Conservation (phyloP, 495 filamentous ascomycete species). For the Podospora australis region DNA sequence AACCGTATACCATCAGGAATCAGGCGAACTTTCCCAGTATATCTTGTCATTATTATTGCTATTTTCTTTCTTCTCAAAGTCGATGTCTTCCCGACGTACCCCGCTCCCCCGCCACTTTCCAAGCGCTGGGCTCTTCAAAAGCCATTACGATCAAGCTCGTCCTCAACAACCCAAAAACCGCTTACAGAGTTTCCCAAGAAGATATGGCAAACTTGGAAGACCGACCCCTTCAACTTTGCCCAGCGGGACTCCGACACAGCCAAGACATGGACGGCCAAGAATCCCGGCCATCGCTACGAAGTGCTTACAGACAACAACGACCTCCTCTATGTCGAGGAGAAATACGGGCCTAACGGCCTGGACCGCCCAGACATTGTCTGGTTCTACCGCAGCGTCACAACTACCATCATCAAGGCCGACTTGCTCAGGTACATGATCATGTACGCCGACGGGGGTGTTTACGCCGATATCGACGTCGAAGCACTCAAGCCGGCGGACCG, state of each 20-base stretch:
- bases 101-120: background rate
- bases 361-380: slow-evolving; percentile 54
- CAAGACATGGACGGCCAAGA: slow-evolving; percentile 50
- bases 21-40: slow-evolving; percentile 22
- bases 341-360: slow-evolving; percentile 47
- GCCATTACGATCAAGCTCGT: background rate
- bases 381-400: slow-evolving; percentile 45
- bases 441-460: slow-evolving; percentile 49
- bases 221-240: slow-evolving; percentile 48
- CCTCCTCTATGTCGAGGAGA: slow-evolving; percentile 47
- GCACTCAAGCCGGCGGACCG: slow-evolving; percentile 38
- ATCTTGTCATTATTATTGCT: slow-evolving; percentile 20
- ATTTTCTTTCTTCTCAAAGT: slow-evolving; percentile 33
- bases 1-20: slow-evolving; percentile 28
- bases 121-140: slow-evolving; percentile 4
- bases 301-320: slow-evolving; percentile 55
- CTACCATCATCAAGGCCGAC: slow-evolving; percentile 54
- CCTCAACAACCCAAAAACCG: background rate
- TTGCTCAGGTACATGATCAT: slow-evolving; percentile 51
- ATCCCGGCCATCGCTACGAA: slow-evolving; percentile 54
- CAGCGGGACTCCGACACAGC: slow-evolving; percentile 44
- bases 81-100: slow-evolving; percentile 18
- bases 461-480: slow-evolving; percentile 51
- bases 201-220: slow-evolving; percentile 63
- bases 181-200: slow-evolving; percentile 21